Conservation (phyloP, 2,329 filamentous ascomycete species). For the Pyricularia grisea region DNA sequence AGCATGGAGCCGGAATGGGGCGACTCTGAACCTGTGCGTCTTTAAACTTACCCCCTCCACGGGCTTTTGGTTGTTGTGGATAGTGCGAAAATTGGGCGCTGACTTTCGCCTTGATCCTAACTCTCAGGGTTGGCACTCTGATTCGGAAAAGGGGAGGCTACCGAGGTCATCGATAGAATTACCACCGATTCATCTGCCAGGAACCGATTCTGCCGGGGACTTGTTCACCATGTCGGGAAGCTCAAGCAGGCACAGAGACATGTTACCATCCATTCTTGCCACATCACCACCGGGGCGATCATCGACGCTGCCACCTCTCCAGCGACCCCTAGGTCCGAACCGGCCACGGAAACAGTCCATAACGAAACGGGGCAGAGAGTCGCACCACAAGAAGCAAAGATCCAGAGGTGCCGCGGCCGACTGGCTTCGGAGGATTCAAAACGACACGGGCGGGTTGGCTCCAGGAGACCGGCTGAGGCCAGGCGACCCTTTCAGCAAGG, state of each 20-base stretch:
- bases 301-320: constrained; percentile 77
- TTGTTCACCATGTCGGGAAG: constrained; percentile 48
- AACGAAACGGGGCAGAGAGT: constrained; percentile 65
- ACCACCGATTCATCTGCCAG: constrained; percentile 53
- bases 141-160: constrained; percentile 55
- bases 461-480: constrained; percentile 50
- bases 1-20: constrained; percentile 70
- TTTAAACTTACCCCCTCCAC: constrained; percentile 1
- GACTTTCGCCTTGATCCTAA: neutral
- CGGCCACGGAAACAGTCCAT: constrained; percentile 81
- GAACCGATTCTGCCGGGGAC: constrained; percentile 61
- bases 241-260: constrained; percentile 54
- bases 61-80: neutral
- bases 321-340: constrained; percentile 60
- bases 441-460: constrained; percentile 24
- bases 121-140: constrained; percentile 59
- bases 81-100: neutral
- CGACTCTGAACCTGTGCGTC: constrained; percentile 28
- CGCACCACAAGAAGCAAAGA: constrained; percentile 72
- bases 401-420: constrained; percentile 62
- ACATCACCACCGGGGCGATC: constrained; percentile 80
- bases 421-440: constrained; percentile 50
- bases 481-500: constrained; percentile 60
- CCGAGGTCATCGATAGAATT: constrained; percentile 62
- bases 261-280: constrained; percentile 73